Base-by-base conservation (phyloP, 2,329 filamentous ascomycete species). In the Alternaria longipes region DNA sequence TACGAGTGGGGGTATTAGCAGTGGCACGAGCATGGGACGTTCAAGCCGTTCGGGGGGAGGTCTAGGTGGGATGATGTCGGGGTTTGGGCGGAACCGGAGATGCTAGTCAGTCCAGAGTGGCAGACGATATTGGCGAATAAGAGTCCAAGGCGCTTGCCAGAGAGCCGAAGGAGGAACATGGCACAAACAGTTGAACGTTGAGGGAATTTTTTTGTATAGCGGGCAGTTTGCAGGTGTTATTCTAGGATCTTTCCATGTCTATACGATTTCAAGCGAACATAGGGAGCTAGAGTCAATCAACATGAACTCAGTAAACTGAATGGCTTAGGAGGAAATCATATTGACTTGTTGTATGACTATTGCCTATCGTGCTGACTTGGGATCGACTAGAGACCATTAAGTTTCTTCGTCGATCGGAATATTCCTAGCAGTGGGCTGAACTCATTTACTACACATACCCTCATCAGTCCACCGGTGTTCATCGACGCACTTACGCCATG, bases 41-140 rank as follows among this genome's bases (percentile, higher is more conserved):
- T 53, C 26, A 30, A 38, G 20, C 52, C 14, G 38, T 26, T 22
- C 24, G 41, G 50, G 54, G 32, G 51, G 56, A 34, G 51, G 51
- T 30, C 42, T 52, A 3, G 38, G 52, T 6, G 58, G 52, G 5
- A 3, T 55, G 40, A 47, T 45, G 47, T 49, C 44, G 34, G 50
- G 50, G 50, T 26, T 32, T 42, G 45, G 55, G 30, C 38, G 63
- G 54, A 49, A 54, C 38, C 40, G 45, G 45, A 60, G 57, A 55
- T 55, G 57, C 34, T 59, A 54, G 42, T 28, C 4, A 28, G 50
- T 18, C 38, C 16, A 28, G 38, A 32, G 38, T 54, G 51, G 51
- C 45, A 47, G 16, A 47, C 45, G 11, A 26, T 47, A 20, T 30
- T 47, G n/a, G 5, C 11, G 5, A 30, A 20, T 3, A 16, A 8